Evolutionary conservation across 176 grass and related monocot species (phyloP), one percentile per base, ranked within the genome.

Genomic region (Chrysopogon serrulatus): DNA sequence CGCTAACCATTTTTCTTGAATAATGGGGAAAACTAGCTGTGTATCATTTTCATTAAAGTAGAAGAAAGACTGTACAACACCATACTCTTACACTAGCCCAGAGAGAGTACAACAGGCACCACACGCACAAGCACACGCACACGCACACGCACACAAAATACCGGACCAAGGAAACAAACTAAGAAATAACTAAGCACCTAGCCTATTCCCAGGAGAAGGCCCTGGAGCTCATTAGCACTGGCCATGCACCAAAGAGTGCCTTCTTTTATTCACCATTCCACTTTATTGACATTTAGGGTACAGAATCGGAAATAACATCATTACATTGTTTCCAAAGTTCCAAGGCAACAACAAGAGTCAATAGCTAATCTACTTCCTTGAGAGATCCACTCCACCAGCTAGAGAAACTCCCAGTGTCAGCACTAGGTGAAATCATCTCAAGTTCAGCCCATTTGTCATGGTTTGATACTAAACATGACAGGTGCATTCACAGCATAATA

Each of bases 401-500:
- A 51, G 48, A 51, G 18, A 51, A 51, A 51, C 48, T 51, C 18
- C 8, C 18, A 53, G 15, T 47, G 15, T 17, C 16, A 48, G 45
- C 45, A 48, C 18, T 48, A 48, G 51, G 51, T 54, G 19, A 54
- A 54, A 54, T 54, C 51, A 23, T 54, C 51, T 54, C 51, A 54
- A 54, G 51, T 19, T 21, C 19, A n/a, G 51, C 51, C 51, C 8
- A 54, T 23, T 54, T 54, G 19, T 23, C 51, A 54, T 23, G 51
- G 21, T 54, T 23, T 54, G 51, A 23, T 54, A 54, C 79, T 8
- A 49, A 17, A 23, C 56, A 71, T 37, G 32, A 71, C 64, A 64
- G 78, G 74, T 66, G 43, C 80, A 83, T 72, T 65, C 44, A 72
- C 15, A 59, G 44, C 64, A 34, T 4, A 82, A 21, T 65, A 43